Evolutionary conservation across 192 early-diverging fungal species (phyloP).

Genomic region (Spizellomyces punctatus): DNA sequence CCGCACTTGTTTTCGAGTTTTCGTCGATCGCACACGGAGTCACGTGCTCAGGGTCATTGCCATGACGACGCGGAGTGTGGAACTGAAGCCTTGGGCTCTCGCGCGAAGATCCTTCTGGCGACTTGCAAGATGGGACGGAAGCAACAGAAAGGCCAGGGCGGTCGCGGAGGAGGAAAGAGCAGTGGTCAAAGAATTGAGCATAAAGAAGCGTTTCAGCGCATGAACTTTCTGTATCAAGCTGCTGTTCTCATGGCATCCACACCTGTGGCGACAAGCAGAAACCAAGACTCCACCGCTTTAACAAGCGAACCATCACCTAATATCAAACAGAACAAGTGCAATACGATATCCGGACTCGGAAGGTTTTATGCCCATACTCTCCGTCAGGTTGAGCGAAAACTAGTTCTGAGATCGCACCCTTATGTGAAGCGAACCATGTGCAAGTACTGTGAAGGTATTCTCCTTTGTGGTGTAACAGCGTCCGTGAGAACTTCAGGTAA

Average conservation of each 20-base stretch:
- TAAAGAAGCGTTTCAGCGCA: conserved; percentile 59
- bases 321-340: neutral
- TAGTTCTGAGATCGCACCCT: conserved; percentile 62
- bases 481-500: too few species aligned
- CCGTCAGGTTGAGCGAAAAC: conserved; percentile 50
- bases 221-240: conserved; percentile 71
- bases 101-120: neutral
- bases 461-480: conserved; percentile 47
- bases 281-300: neutral
- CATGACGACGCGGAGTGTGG: conserved; percentile 1
- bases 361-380: conserved; percentile 54
- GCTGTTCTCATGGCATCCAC: conserved; percentile 59
- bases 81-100: neutral
- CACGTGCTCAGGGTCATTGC: neutral
- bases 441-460: conserved; percentile 51
- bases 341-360: conserved; percentile 16
- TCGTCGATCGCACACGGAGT: neutral
- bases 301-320: neutral
- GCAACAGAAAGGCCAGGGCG: conserved; percentile 9
- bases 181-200: conserved; percentile 39
- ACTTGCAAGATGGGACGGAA: neutral
- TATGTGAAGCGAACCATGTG: conserved; percentile 58
- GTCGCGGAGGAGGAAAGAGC: neutral
- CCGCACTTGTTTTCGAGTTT: neutral
- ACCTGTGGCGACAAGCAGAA: neutral